phyloP scores from a whole-genome alignment of 345 rosid genomes.

The Arabidopsis arenosa region DNA sequence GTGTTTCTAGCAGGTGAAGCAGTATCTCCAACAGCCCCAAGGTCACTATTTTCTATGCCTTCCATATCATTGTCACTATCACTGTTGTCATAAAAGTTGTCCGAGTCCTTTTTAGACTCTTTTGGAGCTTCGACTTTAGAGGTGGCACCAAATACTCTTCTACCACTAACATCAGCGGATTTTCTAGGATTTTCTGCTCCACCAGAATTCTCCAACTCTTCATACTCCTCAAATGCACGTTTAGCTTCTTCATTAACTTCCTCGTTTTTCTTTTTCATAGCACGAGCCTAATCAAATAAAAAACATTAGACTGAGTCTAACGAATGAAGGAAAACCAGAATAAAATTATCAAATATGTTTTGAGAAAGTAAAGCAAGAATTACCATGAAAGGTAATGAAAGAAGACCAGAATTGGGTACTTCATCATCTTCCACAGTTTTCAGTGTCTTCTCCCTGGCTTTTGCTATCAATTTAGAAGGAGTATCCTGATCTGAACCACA shows the following conservation, averaged over 20 bases:
- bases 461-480: conserved; percentile 58
- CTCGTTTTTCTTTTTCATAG: conserved; percentile 71
- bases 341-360: conserved; percentile 7
- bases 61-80: conserved; percentile 69
- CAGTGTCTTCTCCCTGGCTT: conserved; percentile 78
- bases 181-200: conserved; percentile 52
- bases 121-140: conserved; percentile 52
- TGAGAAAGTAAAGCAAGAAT: conserved; percentile 12
- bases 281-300: conserved; percentile 65
- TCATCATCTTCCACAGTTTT: conserved; percentile 68
- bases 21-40: conserved; percentile 43
- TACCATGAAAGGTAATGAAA: conserved; percentile 98
- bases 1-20: conserved; percentile 49
- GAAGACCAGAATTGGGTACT: conserved; percentile 72
- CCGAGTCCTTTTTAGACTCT: conserved; percentile 48
- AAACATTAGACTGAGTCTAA: not conserved
- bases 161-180: conserved; percentile 56
- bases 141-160: conserved; percentile 76
- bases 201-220: conserved; percentile 57
- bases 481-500: conserved; percentile 60
- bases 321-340: conserved; percentile 1
- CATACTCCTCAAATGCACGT: conserved; percentile 81
- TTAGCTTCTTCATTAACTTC: conserved; percentile 77
- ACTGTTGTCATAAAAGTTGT: conserved; percentile 60
- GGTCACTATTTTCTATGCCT: conserved; percentile 47